A percentile compares a stretch with the other conserved stretches of the same genome.
Evolutionary conservation across 2,329 filamentous ascomycete species (phyloP).

Genomic region (Pyricularia grisea): DNA sequence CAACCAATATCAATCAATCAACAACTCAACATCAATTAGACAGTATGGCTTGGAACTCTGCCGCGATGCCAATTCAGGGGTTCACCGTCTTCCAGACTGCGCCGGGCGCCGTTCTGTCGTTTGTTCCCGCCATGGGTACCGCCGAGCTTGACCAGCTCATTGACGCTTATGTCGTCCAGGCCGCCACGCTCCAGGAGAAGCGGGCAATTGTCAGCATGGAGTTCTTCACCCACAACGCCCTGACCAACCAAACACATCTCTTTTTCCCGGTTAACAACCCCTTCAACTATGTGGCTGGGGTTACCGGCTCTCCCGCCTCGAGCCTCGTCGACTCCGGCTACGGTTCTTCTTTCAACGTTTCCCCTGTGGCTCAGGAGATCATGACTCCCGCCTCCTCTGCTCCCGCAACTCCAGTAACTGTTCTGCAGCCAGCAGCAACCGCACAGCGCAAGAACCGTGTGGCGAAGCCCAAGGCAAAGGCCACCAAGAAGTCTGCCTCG

Average conservation of each 20-base stretch:
- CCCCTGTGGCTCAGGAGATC: constrained; percentile 35
- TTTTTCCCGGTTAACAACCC: constrained; percentile 43
- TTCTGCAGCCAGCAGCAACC: constrained; percentile 20
- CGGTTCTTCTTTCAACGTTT: constrained; percentile 36
- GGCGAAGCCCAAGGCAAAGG: constrained; percentile 16
- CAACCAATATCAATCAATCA: not conserved
- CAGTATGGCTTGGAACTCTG: constrained; percentile 13
- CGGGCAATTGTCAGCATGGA: constrained; percentile 47
- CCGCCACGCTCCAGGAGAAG: constrained; percentile 47
- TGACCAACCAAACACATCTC: constrained; percentile 50
- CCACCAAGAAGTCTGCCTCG: constrained; percentile 15
- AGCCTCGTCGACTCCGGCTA: constrained; percentile 34
- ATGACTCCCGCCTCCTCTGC: constrained; percentile 24
- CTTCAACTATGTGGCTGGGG: constrained; percentile 19
- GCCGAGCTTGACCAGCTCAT: constrained; percentile 52
- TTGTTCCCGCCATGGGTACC: constrained; percentile 56
- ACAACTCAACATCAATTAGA: not conserved
- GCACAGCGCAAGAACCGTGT: constrained; percentile 6
- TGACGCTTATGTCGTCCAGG: constrained; percentile 45
- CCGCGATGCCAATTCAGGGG: constrained; percentile 27
- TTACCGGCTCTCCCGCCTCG: constrained; percentile 34
- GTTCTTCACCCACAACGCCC: constrained; percentile 43
- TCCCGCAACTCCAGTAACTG: constrained; percentile 19
- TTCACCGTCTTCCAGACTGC: constrained; percentile 52
- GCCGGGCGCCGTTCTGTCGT: constrained; percentile 49